A percentile compares a stretch with the other conserved stretches of the same genome.
Evolutionary conservation across 352 stramenopile species (phyloP).

Genomic region (Paralagenidium karlingii): DNA sequence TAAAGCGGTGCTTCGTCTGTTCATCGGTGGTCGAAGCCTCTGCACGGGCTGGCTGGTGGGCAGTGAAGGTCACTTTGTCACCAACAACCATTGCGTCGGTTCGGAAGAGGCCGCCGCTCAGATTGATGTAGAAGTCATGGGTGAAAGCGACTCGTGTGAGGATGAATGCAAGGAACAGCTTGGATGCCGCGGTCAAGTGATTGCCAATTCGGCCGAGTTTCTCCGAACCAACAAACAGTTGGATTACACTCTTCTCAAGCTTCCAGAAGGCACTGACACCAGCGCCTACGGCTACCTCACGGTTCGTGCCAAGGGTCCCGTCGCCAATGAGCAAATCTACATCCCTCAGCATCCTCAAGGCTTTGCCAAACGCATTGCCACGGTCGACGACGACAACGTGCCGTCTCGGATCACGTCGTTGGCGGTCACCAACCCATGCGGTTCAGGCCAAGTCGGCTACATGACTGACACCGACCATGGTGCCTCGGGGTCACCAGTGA

Average conservation of each 20-base stretch:
- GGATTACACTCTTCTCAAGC: conserved; percentile 7
- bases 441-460: too few species aligned
- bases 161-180: conserved; percentile 3
- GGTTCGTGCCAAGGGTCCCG: conserved; percentile 12
- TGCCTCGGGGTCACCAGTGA: neutral
- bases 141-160: conserved; percentile 10
- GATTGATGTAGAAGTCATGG: conserved; percentile 4
- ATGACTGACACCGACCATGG: neutral
- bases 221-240: conserved; percentile 1
- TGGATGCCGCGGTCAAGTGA: conserved; percentile 1
- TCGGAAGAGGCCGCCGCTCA: neutral
- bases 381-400: conserved; percentile 9
- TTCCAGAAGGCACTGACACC: conserved; percentile 9
- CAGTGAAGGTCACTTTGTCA: conserved; percentile 25
- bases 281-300: conserved; percentile 18
- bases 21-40: conserved; percentile 8
- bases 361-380: conserved; percentile 19
- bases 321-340: conserved; percentile 24
- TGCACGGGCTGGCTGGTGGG: conserved; percentile 37
- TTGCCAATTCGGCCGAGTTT: neutral
- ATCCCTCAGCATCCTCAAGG: conserved; percentile 27
- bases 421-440: too few species aligned
- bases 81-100: conserved; percentile 28
- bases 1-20: conserved; percentile 18
- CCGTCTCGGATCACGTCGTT: conserved; percentile 17